Evolutionary conservation across 805 yeast species (phyloP).

Genomic region (Yarrowia bubula): DNA sequence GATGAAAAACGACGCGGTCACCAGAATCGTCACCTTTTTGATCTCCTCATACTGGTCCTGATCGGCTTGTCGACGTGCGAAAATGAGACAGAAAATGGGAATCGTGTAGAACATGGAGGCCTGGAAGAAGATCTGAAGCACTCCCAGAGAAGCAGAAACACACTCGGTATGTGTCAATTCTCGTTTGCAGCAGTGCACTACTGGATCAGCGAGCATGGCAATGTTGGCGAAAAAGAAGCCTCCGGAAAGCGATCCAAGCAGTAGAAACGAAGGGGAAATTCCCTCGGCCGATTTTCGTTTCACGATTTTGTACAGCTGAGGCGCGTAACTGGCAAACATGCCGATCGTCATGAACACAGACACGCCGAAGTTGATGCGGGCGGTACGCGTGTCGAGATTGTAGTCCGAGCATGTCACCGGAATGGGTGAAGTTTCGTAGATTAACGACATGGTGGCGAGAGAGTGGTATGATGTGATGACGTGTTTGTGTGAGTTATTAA

Average conservation of each 20-base stretch:
- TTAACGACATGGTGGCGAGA: background rate
- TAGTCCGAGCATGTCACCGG: background rate
- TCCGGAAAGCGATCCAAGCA: conserved; percentile 71
- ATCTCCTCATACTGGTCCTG: conserved; percentile 31
- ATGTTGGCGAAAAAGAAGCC: conserved; percentile 66
- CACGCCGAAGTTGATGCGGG: conserved; percentile 45
- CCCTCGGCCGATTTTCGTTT: conserved; percentile 69
- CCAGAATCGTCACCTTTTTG: conserved; percentile 27
- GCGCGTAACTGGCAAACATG: conserved; percentile 66
- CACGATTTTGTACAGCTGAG: conserved; percentile 66
- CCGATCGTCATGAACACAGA: conserved; percentile 61
- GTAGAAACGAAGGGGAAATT: conserved; percentile 65
- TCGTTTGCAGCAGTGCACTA: conserved; percentile 57
- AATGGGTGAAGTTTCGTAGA: background rate
- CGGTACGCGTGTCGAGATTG: conserved; percentile 8
- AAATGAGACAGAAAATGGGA: conserved; percentile 51
- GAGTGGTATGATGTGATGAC: background rate
- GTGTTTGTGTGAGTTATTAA: background rate
- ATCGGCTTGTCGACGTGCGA: conserved; percentile 41
- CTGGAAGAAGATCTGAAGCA: conserved; percentile 66
- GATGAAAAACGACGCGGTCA: conserved; percentile 37
- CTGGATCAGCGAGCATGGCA: conserved; percentile 56
- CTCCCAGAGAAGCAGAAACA: conserved; percentile 60
- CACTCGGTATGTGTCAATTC: conserved; percentile 54
- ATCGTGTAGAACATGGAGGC: conserved; percentile 58